Evolutionary conservation across 176 grass and related monocot genomes (phyloP).

Genomic region (Zoysia japonica): DNA sequence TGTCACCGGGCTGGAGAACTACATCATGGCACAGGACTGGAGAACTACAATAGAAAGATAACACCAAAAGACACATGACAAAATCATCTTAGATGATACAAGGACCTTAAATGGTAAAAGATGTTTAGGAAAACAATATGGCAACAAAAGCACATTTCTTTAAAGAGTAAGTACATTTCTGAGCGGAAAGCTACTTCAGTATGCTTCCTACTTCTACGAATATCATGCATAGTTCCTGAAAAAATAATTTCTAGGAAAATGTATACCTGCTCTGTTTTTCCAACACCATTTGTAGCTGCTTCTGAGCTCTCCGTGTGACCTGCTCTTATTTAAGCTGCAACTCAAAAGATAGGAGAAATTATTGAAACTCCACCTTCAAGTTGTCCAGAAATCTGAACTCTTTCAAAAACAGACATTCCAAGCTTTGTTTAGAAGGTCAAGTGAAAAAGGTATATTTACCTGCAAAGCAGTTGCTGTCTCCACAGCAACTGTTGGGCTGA

Average conservation of each 20-base stretch:
- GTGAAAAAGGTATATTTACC: neutral
- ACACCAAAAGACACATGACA: neutral
- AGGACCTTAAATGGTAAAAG: too few relatives aligned
- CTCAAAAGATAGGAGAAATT: conserved; percentile 34
- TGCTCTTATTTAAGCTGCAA: conserved; percentile 82
- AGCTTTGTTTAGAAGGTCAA: conserved; percentile 48
- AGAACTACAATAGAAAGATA: conserved; percentile 8
- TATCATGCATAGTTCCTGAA: neutral
- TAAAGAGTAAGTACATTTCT: too few relatives aligned
- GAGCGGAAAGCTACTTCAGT: too few relatives aligned
- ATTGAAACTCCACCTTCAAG: conserved; percentile 30
- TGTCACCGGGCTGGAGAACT: neutral
- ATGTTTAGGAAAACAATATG: too few relatives aligned
- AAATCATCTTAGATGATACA: conserved; percentile 7
- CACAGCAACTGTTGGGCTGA: too few relatives aligned
- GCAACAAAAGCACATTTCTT: too few relatives aligned
- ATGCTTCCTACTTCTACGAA: too few relatives aligned
- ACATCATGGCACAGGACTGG: conserved; percentile 1
- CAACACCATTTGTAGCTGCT: conserved; percentile 88
- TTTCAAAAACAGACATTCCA: conserved; percentile 19
- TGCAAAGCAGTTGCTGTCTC: too few relatives aligned
- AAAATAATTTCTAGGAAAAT: neutral
- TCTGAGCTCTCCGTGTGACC: conserved; percentile 86
- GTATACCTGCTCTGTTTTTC: conserved; percentile 93
- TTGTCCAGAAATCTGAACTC: conserved; percentile 22